Evolutionary conservation across 2,329 filamentous ascomycete genomes (phyloP).

Genomic region (Pseudogymnoascus sp.): DNA sequence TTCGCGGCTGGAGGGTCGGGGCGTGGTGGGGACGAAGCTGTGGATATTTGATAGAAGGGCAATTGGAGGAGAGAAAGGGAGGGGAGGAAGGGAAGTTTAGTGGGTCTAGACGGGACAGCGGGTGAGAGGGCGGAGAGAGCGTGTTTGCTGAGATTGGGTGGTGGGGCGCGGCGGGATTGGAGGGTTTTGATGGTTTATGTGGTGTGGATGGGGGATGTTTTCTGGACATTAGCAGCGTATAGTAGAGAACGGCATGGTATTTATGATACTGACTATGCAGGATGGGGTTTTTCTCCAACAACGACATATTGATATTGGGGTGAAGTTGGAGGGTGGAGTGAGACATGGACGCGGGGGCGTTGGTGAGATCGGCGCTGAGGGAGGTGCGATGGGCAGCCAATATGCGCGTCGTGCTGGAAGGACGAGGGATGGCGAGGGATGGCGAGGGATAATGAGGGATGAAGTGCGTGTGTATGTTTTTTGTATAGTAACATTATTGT

Average conservation of each 20-base stretch:
- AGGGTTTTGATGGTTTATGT: neutral
- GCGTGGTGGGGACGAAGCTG: neutral
- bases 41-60: neutral
- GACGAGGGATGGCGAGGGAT: neutral
- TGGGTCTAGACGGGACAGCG: neutral
- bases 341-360: neutral
- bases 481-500: neutral
- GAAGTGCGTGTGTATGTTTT: neutral
- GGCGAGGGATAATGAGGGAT: neutral
- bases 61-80: neutral
- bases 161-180: neutral
- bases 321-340: neutral
- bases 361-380: neutral
- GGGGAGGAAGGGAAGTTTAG: neutral
- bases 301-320: neutral
- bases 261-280: neutral
- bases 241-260: neutral
- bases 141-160: neutral
- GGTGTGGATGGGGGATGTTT: neutral
- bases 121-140: neutral
- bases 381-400: neutral
- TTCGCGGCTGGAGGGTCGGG: slow-evolving; percentile 1
- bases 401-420: neutral
- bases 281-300: neutral
- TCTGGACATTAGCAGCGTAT: neutral